These are phyloP conservation scores for Alternaria novae-zelandiae DNA, from an alignment of 2,329 filamentous ascomycete species.

Conservation along the genomic window DNA sequence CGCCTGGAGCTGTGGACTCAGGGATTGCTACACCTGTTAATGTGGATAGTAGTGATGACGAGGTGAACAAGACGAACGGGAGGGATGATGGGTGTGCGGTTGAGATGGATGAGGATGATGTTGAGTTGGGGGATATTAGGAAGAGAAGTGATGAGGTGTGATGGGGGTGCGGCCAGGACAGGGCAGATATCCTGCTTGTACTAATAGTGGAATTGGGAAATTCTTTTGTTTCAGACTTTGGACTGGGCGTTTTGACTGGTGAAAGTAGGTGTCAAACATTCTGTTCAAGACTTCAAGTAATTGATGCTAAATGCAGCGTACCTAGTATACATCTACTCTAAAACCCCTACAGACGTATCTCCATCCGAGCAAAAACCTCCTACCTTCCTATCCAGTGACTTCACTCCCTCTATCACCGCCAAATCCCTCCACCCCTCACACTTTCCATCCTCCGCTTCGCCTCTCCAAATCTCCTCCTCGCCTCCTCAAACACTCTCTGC, in stretches of 20 bases:
- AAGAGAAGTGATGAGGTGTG: background rate
- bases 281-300: too few relatives aligned
- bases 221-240: too few relatives aligned
- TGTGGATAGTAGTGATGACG: background rate
- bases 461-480: slow-evolving; percentile 4
- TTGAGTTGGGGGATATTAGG: background rate
- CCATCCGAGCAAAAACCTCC: background rate
- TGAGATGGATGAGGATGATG: background rate
- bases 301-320: background rate
- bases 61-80: background rate
- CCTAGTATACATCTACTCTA: background rate
- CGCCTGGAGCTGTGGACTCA: background rate
- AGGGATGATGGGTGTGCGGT: background rate
- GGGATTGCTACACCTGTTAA: background rate
- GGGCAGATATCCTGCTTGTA: too few relatives aligned
- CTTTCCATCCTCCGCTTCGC: slow-evolving; percentile 8
- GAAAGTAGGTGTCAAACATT: too few relatives aligned
- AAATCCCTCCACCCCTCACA: background rate
- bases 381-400: too few relatives aligned
- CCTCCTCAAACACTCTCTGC: slow-evolving; percentile 1
- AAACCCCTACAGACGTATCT: background rate
- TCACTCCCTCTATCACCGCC: background rate
- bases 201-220: too few relatives aligned
- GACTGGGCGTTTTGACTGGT: too few relatives aligned
- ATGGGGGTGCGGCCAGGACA: background rate